phyloP scores from a whole-genome alignment of 345 rosid genomes.

The Isatis tinctoria region DNA sequence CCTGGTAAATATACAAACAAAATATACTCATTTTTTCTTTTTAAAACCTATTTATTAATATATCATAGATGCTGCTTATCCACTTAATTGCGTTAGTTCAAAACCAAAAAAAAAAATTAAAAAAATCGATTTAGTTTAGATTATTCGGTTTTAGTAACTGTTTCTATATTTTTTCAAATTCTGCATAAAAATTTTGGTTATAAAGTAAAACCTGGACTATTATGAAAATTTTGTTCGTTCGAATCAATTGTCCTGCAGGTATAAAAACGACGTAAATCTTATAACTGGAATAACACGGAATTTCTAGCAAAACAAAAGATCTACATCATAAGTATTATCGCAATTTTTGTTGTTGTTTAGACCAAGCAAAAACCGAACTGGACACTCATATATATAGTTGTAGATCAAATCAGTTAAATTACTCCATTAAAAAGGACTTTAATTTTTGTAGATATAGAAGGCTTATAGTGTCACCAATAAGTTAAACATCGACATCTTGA shows the following conservation, averaged over 20 bases:
- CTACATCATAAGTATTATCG: background rate
- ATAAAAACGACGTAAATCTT: too few species aligned
- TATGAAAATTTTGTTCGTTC: background rate
- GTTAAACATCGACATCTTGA: background rate
- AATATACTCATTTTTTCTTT: background rate
- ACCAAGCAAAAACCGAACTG: background rate
- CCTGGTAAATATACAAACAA: slow-evolving; percentile 36
- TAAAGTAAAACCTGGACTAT: background rate
- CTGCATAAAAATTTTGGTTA: background rate
- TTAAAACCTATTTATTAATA: too few species aligned
- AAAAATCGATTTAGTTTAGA: background rate
- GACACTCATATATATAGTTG: background rate
- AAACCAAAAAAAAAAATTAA: background rate
- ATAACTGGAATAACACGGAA: too few species aligned
- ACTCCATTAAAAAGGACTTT: background rate
- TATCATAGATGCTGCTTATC: background rate
- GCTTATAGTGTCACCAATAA: background rate
- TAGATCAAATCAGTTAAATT: background rate
- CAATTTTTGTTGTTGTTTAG: background rate
- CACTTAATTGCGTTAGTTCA: background rate
- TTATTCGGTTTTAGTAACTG: background rate
- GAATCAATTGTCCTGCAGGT: too few species aligned
- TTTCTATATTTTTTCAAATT: background rate
- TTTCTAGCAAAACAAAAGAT: background rate
- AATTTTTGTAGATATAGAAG: too few species aligned